A percentile compares a stretch with the other conserved stretches of the same genome.
Conservation (phyloP, 805 yeast species). For the Millerozyma acaciae region DNA sequence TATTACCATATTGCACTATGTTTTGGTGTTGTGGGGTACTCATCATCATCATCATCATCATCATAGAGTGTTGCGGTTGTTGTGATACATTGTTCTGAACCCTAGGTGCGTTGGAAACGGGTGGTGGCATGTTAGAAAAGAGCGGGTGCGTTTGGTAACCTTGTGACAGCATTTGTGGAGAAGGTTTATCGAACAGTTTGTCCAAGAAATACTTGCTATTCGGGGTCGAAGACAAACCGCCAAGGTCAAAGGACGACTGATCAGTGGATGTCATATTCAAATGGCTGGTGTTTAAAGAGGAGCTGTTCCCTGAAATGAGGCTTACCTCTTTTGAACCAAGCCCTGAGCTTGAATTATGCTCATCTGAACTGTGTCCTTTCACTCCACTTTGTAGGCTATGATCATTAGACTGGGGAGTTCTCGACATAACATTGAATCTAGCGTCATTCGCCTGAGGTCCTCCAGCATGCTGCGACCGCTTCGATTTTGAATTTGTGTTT, state of each 20-base stretch:
- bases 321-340: constrained; percentile 24
- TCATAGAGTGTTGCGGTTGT: constrained; percentile 12
- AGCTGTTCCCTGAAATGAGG: constrained; percentile 18
- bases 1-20: constrained; percentile 19
- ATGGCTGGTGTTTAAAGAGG: constrained; percentile 28
- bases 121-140: constrained; percentile 29
- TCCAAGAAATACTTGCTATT: constrained; percentile 38
- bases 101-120: constrained; percentile 13
- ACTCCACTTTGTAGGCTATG: background rate
- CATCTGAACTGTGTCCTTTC: constrained; percentile 6
- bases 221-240: constrained; percentile 37
- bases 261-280: constrained; percentile 34
- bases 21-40: constrained; percentile 41
- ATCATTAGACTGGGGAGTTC: background rate
- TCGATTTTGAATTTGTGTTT: constrained; percentile 1
- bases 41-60: constrained; percentile 42
- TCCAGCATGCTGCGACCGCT: background rate
- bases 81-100: constrained; percentile 9
- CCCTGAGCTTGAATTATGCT: constrained; percentile 13
- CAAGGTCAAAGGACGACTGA: constrained; percentile 39
- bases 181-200: constrained; percentile 36
- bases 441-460: background rate
- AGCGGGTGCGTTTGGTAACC: constrained; percentile 8
- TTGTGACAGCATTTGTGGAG: constrained; percentile 24
- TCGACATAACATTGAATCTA: background rate